Conservation (phyloP, 148 eudicot genomes). For the Amaranthus cruentus region DNA sequence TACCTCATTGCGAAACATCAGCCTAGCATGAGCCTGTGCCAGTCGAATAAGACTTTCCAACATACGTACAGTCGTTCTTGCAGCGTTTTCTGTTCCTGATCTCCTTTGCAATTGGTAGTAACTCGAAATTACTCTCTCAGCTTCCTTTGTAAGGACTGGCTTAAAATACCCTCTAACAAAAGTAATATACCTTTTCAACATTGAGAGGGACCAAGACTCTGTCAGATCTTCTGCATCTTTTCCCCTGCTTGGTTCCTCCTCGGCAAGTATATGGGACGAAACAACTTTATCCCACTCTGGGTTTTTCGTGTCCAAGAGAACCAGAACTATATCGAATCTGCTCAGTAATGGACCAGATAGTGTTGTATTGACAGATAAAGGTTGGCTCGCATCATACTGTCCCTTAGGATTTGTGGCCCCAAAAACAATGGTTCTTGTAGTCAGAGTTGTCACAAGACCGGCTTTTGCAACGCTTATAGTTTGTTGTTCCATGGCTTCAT, state of each 20-base stretch:
- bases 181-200: conserved; percentile 80
- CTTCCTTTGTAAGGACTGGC: conserved; percentile 82
- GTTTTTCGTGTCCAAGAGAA: conserved; percentile 83
- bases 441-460: conserved; percentile 94
- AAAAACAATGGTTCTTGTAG: conserved; percentile 83
- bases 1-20: conserved; percentile 92
- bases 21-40: conserved; percentile 98
- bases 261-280: conserved; percentile 85
- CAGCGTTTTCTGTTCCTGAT: conserved; percentile 79
- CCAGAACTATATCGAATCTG: conserved; percentile 93
- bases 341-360: conserved; percentile 96
- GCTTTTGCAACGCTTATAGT: conserved; percentile 97
- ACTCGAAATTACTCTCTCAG: conserved; percentile 79
- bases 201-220: conserved; percentile 64
- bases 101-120: conserved; percentile 92
- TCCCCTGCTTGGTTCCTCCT: conserved; percentile 42
- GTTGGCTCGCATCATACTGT: conserved; percentile 86
- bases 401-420: conserved; percentile 99
- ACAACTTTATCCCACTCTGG: conserved; percentile 98
- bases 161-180: conserved; percentile 76
- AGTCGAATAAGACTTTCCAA: conserved; percentile 88
- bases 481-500: conserved; percentile 99
- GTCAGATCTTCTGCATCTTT: conserved; percentile 49
- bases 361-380: conserved; percentile 86
- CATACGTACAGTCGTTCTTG: conserved; percentile 95